Conservation (phyloP, 2,329 filamentous ascomycete genomes). For the Clonostachys chloroleuca region DNA sequence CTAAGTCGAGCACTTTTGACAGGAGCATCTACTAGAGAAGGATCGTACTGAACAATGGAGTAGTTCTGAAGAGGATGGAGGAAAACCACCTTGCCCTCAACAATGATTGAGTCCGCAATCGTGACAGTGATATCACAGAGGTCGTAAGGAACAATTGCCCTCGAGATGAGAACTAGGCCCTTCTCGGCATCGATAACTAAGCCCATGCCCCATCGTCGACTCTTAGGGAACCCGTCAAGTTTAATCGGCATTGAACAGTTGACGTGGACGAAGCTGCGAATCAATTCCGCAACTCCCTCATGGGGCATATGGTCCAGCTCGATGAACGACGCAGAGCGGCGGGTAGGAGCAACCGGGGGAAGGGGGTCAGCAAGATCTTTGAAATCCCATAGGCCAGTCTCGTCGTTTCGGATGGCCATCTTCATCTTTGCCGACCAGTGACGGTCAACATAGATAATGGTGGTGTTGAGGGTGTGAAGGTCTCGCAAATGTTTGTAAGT, state of each 20-base stretch:
- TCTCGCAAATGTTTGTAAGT: constrained; percentile 95
- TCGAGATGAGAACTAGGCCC: constrained; percentile 88
- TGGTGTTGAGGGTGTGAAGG: constrained; percentile 89
- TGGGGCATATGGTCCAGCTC: constrained; percentile 85
- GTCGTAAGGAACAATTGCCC: constrained; percentile 93
- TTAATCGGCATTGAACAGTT: constrained; percentile 92
- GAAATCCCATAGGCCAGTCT: constrained; percentile 92
- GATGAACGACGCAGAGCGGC: constrained; percentile 84
- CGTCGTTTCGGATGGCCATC: constrained; percentile 84
- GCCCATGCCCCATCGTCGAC: constrained; percentile 91
- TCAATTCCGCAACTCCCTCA: constrained; percentile 85
- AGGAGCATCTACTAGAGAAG: constrained; percentile 85
- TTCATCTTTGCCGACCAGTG: constrained; percentile 98
- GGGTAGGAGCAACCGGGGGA: constrained; percentile 66
- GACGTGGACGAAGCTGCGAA: constrained; percentile 91
- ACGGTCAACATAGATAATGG: constrained; percentile 86
- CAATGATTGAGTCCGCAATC: constrained; percentile 92
- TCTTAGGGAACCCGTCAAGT: constrained; percentile 95
- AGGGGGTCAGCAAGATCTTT: constrained; percentile 77
- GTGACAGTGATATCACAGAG: constrained; percentile 95
- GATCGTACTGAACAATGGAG: constrained; percentile 91
- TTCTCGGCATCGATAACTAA: constrained; percentile 97
- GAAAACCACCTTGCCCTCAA: constrained; percentile 92
- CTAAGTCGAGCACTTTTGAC: constrained; percentile 86
- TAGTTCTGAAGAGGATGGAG: constrained; percentile 97